Conservation (phyloP, 306 rosid species). For the Albizia julibrissin region DNA sequence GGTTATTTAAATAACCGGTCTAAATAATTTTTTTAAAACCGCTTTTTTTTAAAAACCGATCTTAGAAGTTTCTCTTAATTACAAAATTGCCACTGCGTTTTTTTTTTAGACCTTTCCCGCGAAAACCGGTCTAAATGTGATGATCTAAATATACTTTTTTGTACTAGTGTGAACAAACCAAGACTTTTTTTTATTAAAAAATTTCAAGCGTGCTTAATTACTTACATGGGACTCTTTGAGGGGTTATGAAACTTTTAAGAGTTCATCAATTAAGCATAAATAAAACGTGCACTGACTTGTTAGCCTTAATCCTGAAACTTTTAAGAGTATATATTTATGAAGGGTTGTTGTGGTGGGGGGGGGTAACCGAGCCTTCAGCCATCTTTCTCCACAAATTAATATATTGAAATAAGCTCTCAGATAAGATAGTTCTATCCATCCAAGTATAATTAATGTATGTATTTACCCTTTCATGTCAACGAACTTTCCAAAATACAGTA, state of each 20-base stretch:
- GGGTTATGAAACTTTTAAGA: not conserved
- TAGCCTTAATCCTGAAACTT: not conserved
- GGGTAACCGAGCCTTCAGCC: not conserved
- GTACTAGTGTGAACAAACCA: too few species aligned
- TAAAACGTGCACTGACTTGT: not conserved
- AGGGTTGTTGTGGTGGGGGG: not conserved
- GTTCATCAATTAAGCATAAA: not conserved
- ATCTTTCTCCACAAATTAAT: conserved; percentile 18
- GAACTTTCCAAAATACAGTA: not conserved
- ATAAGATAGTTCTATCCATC: not conserved
- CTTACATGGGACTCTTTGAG: not conserved
- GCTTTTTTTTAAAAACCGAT: too few species aligned
- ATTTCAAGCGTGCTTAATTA: not conserved
- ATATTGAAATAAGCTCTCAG: not conserved
- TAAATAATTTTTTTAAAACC: too few species aligned
- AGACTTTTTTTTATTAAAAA: not conserved
- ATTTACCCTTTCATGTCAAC: not conserved
- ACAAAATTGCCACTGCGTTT: too few species aligned
- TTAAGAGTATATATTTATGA: not conserved
- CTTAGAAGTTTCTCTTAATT: too few species aligned
- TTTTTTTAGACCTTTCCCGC: too few species aligned
- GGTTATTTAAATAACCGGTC: too few species aligned
- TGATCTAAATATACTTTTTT: too few species aligned
- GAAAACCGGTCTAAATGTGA: too few species aligned
- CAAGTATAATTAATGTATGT: not conserved